Percentiles rank a stretch among this genome's conserved stretches.
Evolutionary conservation across 352 stramenopile genomes (phyloP).

Genomic region (Phytophthora sp.): DNA sequence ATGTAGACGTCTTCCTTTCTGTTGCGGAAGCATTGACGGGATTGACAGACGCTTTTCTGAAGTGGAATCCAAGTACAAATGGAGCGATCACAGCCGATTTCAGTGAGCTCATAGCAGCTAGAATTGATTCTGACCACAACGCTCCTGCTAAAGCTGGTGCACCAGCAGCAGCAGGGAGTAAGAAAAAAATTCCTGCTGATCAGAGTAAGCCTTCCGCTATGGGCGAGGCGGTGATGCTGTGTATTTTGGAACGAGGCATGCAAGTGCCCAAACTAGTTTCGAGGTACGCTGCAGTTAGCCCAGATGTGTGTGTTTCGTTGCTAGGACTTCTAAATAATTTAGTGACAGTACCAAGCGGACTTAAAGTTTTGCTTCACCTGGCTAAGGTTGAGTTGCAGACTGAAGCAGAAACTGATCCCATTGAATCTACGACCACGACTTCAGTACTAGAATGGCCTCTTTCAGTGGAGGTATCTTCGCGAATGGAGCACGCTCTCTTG

Average conservation of each 20-base stretch:
- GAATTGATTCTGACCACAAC: neutral
- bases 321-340: slow-evolving; percentile 37
- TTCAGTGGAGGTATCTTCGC: slow-evolving; percentile 21
- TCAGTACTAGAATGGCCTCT: slow-evolving; percentile 27
- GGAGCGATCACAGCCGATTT: slow-evolving; percentile 23
- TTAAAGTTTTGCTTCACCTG: slow-evolving; percentile 39
- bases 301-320: slow-evolving; percentile 41
- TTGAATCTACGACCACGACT: neutral
- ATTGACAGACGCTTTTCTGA: slow-evolving; percentile 37
- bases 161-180: slow-evolving; percentile 27
- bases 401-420: neutral
- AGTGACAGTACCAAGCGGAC: slow-evolving; percentile 36
- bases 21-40: slow-evolving; percentile 37
- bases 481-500: slow-evolving; percentile 33
- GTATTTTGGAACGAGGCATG: slow-evolving; percentile 35
- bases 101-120: slow-evolving; percentile 26
- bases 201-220: slow-evolving; percentile 14
- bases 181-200: slow-evolving; percentile 44
- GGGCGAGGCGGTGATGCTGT: slow-evolving; percentile 39
- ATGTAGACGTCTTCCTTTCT: slow-evolving; percentile 45
- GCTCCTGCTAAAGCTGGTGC: slow-evolving; percentile 15
- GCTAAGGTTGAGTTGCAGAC: slow-evolving; percentile 20
- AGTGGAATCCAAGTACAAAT: slow-evolving; percentile 36
- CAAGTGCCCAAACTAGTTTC: slow-evolving; percentile 31
- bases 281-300: slow-evolving; percentile 22